These are phyloP conservation scores for Myrica gale DNA, from an alignment of 306 rosid genomes.

Conservation along the genomic window DNA sequence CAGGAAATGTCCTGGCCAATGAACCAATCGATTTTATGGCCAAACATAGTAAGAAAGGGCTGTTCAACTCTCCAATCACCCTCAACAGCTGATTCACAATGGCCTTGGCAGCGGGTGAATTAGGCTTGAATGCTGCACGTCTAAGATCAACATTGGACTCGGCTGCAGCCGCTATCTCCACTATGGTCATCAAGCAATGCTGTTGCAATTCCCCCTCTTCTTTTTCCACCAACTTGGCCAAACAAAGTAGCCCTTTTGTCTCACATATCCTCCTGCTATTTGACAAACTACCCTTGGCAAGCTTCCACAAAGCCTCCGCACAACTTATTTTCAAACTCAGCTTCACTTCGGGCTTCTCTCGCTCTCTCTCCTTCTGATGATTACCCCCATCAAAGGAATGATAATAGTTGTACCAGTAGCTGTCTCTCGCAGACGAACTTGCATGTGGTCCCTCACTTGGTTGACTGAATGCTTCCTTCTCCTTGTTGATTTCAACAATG, in stretches of 20 bases:
- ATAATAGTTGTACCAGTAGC: conserved; percentile 4
- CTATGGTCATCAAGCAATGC: conserved; percentile 72
- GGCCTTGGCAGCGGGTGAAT: conserved; percentile 74
- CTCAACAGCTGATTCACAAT: conserved; percentile 72
- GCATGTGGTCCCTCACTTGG: conserved; percentile 11
- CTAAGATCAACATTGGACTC: conserved; percentile 68
- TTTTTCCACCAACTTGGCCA: conserved; percentile 72
- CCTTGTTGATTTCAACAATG: conserved; percentile 55
- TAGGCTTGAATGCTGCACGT: conserved; percentile 65
- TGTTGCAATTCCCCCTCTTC: conserved; percentile 65
- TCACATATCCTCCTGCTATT: conserved; percentile 70
- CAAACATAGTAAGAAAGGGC: conserved; percentile 47
- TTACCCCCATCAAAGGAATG: conserved; percentile 45
- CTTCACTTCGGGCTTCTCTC: conserved; percentile 60
- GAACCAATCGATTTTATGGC: conserved; percentile 71
- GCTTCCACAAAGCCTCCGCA: conserved; percentile 78
- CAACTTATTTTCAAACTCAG: conserved; percentile 59
- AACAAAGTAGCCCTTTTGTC: conserved; percentile 81
- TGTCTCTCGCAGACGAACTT: conserved; percentile 33
- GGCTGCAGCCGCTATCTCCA: conserved; percentile 70
- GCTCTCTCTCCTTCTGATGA: conserved; percentile 71
- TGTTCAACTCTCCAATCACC: conserved; percentile 55
- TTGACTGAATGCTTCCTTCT: conserved; percentile 31
- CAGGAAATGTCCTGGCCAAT: conserved; percentile 86
- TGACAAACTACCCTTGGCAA: conserved; percentile 57